Base-by-base conservation (phyloP, 2,329 filamentous ascomycete genomes). In the Aspergillus neotritici region DNA sequence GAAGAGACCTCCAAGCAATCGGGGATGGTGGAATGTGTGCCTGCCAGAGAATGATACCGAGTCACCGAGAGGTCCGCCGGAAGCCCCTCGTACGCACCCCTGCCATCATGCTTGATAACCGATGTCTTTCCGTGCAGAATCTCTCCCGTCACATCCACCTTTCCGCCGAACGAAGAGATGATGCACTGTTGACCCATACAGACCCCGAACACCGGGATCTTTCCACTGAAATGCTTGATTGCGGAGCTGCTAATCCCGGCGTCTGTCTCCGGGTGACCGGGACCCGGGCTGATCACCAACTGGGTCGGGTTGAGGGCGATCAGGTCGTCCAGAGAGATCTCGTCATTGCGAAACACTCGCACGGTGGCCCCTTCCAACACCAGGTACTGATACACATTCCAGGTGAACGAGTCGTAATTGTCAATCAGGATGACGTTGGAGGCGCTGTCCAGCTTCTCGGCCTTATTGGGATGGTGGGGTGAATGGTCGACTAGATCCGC, bases 141-240 rank as follows among this genome's bases (percentile, higher is more conserved):
- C 70, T 98, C 93, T 17, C 93, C 93, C 8, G 93, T 94, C 46
- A 88, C 91, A 62, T 84, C 84, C 38, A 98, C 93, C 39, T 86
- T 82, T 48, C 93, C 93, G 37, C 93, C 93, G 60, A 94, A 97
- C 28, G 88, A 83, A 42, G 93, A 86, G 63, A 94, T 91, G 53
- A 98, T 97, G 68, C 93, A 98, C 74, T 98, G 93, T 82, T 96
- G 84, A 55, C 93, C 93, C 91, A 98, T 97, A 63, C 93, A 98
- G 25, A 98, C 93, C n/a, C 93, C 93, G 40, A 98, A 80, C 11
- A 98, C 82, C 9, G 93, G 93, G 37, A 98, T 87, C 70, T 95
- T 97, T 54, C 93, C 93, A 25, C 85, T 82, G 66, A 97, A 98
- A 66, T 96, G 77, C 57, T 82, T 77, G 60, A 98, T 95, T 33